These are phyloP conservation scores for Lachancea nothofagi DNA, from an alignment of 805 yeast species.

Conservation along the genomic window DNA sequence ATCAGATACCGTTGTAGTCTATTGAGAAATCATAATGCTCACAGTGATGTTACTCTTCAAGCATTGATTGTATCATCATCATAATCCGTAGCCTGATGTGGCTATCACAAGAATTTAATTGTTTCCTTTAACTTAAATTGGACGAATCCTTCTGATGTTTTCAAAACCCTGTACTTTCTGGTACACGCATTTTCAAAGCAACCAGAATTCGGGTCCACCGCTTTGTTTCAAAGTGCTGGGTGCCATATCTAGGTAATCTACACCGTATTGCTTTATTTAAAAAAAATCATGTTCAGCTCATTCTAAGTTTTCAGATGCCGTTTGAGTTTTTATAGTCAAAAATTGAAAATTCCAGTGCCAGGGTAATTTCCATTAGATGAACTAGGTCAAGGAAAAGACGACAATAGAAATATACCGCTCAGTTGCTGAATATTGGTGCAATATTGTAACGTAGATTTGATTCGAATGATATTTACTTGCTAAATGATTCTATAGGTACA, in stretches of 20 bases:
- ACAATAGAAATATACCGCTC: too few relatives aligned
- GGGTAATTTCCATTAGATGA: background rate
- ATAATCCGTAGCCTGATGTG: slow-evolving; percentile 7
- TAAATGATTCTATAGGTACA: background rate
- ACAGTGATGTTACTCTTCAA: slow-evolving; percentile 47
- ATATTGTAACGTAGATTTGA: background rate
- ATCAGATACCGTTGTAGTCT: slow-evolving; percentile 99
- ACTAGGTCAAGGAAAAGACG: background rate
- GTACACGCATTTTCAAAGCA: background rate
- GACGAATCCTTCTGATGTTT: too few relatives aligned
- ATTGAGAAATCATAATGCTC: slow-evolving; percentile 69
- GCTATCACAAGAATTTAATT: background rate
- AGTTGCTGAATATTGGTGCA: too few relatives aligned
- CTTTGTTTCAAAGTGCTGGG: too few relatives aligned
- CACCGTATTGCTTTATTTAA: too few relatives aligned
- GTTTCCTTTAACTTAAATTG: too few relatives aligned
- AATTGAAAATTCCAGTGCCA: too few relatives aligned
- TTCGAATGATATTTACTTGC: background rate
- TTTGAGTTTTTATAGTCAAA: background rate
- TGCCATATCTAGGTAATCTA: too few relatives aligned
- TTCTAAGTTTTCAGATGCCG: too few relatives aligned
- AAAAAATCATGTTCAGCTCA: too few relatives aligned
- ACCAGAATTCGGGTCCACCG: too few relatives aligned
- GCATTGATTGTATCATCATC: slow-evolving; percentile 36
- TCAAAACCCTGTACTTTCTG: background rate